phyloP scores from a whole-genome alignment of 2,329 filamentous ascomycete genomes.

The Balansia obtecta region DNA sequence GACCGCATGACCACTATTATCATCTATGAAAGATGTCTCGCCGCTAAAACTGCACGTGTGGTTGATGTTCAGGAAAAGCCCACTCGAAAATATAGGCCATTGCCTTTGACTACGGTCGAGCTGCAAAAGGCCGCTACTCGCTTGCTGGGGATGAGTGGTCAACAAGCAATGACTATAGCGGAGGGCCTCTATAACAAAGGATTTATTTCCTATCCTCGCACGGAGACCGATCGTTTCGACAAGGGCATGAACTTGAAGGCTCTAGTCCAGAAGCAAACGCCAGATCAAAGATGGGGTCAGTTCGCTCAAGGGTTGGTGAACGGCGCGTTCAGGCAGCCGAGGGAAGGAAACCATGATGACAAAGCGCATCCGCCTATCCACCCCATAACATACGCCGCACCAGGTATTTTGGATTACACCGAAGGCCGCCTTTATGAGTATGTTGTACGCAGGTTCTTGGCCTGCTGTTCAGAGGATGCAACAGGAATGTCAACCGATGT shows the following conservation, averaged over 20 bases:
- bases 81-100: constrained; percentile 84
- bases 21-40: constrained; percentile 74
- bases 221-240: constrained; percentile 94
- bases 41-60: constrained; percentile 65
- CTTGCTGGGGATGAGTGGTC: constrained; percentile 81
- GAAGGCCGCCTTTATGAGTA: constrained; percentile 85
- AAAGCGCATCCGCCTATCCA: constrained; percentile 97
- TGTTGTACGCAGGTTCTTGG: constrained; percentile 79
- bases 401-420: constrained; percentile 48
- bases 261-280: constrained; percentile 73
- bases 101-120: constrained; percentile 91
- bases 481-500: constrained; percentile 76
- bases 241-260: constrained; percentile 71
- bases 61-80: constrained; percentile 81
- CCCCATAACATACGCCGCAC: constrained; percentile 72
- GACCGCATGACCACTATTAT: constrained; percentile 72
- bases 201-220: constrained; percentile 95
- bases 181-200: constrained; percentile 86
- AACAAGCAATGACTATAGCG: constrained; percentile 78
- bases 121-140: constrained; percentile 89
- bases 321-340: constrained; percentile 69
- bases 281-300: constrained; percentile 62
- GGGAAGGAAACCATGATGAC: constrained; percentile 79
- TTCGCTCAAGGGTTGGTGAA: constrained; percentile 67
- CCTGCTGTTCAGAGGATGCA: constrained; percentile 91